These are phyloP conservation scores for Apiospora saccharicola DNA, from an alignment of 2,329 filamentous ascomycete species.

Conservation along the genomic window DNA sequence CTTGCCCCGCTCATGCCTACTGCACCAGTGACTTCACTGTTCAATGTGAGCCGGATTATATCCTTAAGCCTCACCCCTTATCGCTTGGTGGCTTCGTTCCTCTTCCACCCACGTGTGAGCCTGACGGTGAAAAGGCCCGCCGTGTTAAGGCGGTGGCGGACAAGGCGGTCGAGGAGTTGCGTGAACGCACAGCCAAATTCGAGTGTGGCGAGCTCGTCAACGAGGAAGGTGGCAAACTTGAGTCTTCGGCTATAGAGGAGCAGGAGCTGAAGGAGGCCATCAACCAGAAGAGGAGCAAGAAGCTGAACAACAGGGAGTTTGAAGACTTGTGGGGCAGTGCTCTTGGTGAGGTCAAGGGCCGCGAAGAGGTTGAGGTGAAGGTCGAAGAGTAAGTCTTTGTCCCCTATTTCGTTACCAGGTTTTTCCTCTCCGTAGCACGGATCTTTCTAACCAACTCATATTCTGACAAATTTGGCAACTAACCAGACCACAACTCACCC, in stretches of 20 bases:
- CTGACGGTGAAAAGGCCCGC: conserved; percentile 90
- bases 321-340: conserved; percentile 84
- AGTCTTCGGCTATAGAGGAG: conserved; percentile 68
- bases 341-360: conserved; percentile 72
- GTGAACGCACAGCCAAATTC: conserved; percentile 84
- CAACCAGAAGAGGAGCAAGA: conserved; percentile 77
- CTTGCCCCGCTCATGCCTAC: conserved; percentile 87
- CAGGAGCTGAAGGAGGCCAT: conserved; percentile 81
- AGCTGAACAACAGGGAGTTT: conserved; percentile 87
- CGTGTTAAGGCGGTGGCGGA: conserved; percentile 88
- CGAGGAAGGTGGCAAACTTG: conserved; percentile 65
- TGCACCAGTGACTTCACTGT: conserved; percentile 82
- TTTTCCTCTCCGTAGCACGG: conserved; percentile 24
- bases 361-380: conserved; percentile 66
- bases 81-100: conserved; percentile 83
- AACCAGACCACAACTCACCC: conserved; percentile 80
- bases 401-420: conserved; percentile 36
- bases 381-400: conserved; percentile 47
- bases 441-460: conserved; percentile 32
- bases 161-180: conserved; percentile 84
- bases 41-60: conserved; percentile 85
- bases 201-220: conserved; percentile 82
- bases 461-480: conserved; percentile 70
- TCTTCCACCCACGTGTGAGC: conserved; percentile 89
- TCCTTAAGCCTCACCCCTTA: conserved; percentile 84